Evolutionary conservation across 768 basidiomycete genomes (phyloP).

Genomic region (Suillus subluteus): DNA sequence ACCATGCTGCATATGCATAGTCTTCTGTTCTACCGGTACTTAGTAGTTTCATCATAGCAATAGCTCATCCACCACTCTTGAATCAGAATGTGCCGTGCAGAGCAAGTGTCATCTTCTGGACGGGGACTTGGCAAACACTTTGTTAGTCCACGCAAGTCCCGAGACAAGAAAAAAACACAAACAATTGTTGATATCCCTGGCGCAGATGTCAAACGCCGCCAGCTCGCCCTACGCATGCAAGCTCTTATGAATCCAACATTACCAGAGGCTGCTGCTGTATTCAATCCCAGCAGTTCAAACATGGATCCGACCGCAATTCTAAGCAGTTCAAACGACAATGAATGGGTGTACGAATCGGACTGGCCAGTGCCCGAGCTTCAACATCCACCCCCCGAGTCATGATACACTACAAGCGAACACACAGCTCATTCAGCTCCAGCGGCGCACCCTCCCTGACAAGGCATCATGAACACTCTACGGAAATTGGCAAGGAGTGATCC

Average conservation of each 20-base stretch:
- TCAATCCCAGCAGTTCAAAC: background rate
- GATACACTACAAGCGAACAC: too few species aligned
- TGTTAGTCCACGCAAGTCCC: background rate
- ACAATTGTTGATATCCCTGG: constrained; percentile 7
- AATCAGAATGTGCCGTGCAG: background rate
- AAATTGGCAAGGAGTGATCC: background rate
- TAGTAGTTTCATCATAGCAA: too few species aligned
- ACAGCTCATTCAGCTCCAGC: background rate
- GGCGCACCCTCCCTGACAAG: background rate
- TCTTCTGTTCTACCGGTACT: too few species aligned
- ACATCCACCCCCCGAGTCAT: too few species aligned
- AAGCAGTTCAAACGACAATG: background rate
- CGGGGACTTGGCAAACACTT: background rate
- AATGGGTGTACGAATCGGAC: background rate
- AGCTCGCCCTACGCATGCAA: background rate
- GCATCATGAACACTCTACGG: background rate
- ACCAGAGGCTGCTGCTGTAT: background rate
- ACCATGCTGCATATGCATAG: too few species aligned
- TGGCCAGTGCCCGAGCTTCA: too few species aligned
- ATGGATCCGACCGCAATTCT: background rate
- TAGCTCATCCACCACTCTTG: background rate
- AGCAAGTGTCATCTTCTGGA: background rate
- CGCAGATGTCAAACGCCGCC: background rate
- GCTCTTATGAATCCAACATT: background rate
- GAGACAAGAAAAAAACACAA: constrained; percentile 9